Base-by-base conservation (phyloP, 1,284 basidiomycete species). In the Boletus smithii region DNA sequence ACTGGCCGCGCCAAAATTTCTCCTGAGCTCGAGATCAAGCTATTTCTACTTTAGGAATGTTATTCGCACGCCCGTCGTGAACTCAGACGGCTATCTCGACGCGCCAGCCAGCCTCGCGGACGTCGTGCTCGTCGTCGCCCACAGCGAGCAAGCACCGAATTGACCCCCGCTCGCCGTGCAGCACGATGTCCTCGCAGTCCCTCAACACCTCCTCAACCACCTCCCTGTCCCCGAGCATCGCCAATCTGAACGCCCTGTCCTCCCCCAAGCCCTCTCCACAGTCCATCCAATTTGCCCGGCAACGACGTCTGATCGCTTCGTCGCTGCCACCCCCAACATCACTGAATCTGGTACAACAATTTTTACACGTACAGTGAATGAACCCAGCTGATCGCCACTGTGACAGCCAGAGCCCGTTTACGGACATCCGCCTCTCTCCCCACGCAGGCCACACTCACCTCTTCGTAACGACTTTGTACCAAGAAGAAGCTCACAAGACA, bases 371-470 rank as follows among this genome's bases (percentile, higher is more conserved):
- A 6, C 34, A 20, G 13, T 30, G 9, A 38, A 26, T 11, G 7
- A 18, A 22, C 18, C 17, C 32, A 22, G 39, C 54, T 65, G 26
- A 54, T 51, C 50, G 44, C 44, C 53, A 16, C 30, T 42, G 23
- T 41, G 35, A 34, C 40, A 69, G 63, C 63, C 65, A 42, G 63
- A 69, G 47, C 63, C 66, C 4, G 63, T 65, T 42, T 69, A 51
- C 29, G 65, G 65, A 43, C 61, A 67, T 11, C 65, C 66, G 1
- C 50, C 61, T 35, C 34, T 31, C 13, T 47, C 62, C 5, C 58
- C 62, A 11, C 58, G 70, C 46, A 70, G 84, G 35, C 79, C 83
- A 6, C 79, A 77, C 14, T 88, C 85, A 10, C 85, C 85, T 8
- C 75, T 88, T 7, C 75, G 85, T 16, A 82, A 85, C 51, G 74